Evolutionary conservation across 1,284 basidiomycete species (phyloP), one percentile per base, ranked within the genome.

Genomic region (Moesziomyces sp.): DNA sequence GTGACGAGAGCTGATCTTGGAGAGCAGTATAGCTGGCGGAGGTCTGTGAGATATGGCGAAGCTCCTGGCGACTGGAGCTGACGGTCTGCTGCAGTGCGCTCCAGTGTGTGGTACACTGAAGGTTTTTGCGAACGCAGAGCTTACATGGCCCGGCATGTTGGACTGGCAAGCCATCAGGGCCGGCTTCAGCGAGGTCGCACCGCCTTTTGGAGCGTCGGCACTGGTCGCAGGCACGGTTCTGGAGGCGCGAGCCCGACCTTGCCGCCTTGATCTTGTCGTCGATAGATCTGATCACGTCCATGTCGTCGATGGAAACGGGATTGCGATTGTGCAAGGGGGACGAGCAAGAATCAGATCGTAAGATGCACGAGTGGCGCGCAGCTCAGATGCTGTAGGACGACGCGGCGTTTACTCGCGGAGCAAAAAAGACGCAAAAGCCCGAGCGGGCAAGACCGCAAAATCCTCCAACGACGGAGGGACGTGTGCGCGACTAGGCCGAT

Each of bases 161-260:
- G 7, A 72, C 35, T 0, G 69, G 69, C 48, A 66, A 43, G 6
- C 69, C 69, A n/a, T 72, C 69, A 16, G 53, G 50, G 7, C 69
- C 64, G 24, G 63, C 69, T 46, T 63, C 63, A 18, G 69, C 69
- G 30, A 72, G 63, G 45, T 72, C 69, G 19, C 69, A 72, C 47
- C 69, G 52, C 49, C 69, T 58, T 47, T 72, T 72, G 34, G 69
- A 66, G 14, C 69, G 63, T 47, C 69, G 69, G 30, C 69, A 72
- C 48, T 72, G 69, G 28, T 72, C 69, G 56, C 69, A 72, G 2
- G 69, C 69, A 44, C 69, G 69, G 26, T 72, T 72, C 52, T 72
- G 69, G n/a, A 72, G 63, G 38, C 69, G 69, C 23, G 69, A 72
- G 6, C 69, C 69, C 8, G 63, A 62, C 43, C 69, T 62, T 8